These are phyloP conservation scores for Tricholoma hemisulphureum DNA, from an alignment of 768 basidiomycete genomes.

Conservation along the genomic window DNA sequence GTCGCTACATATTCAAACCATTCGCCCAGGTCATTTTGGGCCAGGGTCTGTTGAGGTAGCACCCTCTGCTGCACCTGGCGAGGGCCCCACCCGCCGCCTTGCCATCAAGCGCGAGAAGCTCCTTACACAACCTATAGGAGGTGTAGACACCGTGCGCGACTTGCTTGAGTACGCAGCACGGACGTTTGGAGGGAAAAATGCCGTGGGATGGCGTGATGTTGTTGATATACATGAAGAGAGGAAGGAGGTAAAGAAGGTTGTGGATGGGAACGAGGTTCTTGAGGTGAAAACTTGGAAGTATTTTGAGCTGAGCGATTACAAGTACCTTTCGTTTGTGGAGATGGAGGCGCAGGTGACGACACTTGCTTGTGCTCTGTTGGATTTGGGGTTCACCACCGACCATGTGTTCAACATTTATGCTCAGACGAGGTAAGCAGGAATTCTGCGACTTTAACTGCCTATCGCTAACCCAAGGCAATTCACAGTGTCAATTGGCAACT, in stretches of 20 bases:
- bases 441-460: constrained; percentile 2
- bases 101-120: constrained; percentile 55
- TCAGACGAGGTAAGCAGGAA: constrained; percentile 69
- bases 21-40: constrained; percentile 46
- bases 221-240: constrained; percentile 73
- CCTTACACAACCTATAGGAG: constrained; percentile 64
- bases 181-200: constrained; percentile 70
- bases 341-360: constrained; percentile 62
- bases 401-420: constrained; percentile 91
- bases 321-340: constrained; percentile 74
- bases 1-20: background rate
- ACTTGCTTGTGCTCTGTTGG: constrained; percentile 68
- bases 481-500: constrained; percentile 83
- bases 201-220: constrained; percentile 78
- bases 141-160: constrained; percentile 80
- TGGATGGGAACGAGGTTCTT: constrained; percentile 76
- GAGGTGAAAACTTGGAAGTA: constrained; percentile 97
- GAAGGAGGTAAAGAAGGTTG: constrained; percentile 83
- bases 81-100: constrained; percentile 57
- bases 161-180: constrained; percentile 71
- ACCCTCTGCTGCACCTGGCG: constrained; percentile 40
- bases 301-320: constrained; percentile 87
- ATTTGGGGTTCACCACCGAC: constrained; percentile 62
- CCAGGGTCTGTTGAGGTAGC: constrained; percentile 62
- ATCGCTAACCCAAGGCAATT: constrained; percentile 1